A percentile compares a stretch with the other conserved stretches of the same genome.
Evolutionary conservation across 139 green algal species (phyloP).

Genomic region (Helicosporidium sp.): DNA sequence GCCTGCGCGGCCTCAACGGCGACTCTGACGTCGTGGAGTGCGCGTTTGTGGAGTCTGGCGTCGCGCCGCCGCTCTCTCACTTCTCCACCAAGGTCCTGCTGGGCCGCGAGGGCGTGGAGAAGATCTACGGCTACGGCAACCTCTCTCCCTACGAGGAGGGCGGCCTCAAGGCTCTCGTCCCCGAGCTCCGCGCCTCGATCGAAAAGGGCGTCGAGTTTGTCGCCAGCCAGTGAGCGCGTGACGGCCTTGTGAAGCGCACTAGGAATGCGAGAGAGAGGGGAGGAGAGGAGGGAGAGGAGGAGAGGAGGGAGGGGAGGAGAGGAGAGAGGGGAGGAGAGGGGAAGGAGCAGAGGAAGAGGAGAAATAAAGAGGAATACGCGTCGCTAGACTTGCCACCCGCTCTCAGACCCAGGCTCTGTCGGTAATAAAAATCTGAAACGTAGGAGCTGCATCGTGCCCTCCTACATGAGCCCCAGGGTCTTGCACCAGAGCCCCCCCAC

Average conservation of each 20-base stretch:
- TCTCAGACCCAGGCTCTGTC: no score
- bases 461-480: no score
- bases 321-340: background rate
- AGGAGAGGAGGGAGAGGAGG: no score
- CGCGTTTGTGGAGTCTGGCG: constrained; percentile 69
- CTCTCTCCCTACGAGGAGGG: constrained; percentile 76
- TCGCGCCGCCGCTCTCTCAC: constrained; percentile 66
- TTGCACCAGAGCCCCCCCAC: no score
- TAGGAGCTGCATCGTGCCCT: no score
- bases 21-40: constrained; percentile 36
- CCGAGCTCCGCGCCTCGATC: constrained; percentile 65
- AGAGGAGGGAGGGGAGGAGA: background rate
- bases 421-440: no score
- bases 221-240: constrained; percentile 13
- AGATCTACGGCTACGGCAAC: constrained; percentile 56
- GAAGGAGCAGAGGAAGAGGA: no score
- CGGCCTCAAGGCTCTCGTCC: constrained; percentile 51
- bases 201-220: constrained; percentile 73
- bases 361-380: background rate
- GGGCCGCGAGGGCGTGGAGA: constrained; percentile 36
- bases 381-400: background rate
- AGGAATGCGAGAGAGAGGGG: no score
- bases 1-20: constrained; percentile 79
- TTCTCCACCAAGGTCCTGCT: constrained; percentile 83
- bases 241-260: no score